Evolutionary conservation across 371 early-diverging fungal genomes (phyloP), one percentile per base, ranked within the genome.

Genomic region (Mucor velutinosus): DNA sequence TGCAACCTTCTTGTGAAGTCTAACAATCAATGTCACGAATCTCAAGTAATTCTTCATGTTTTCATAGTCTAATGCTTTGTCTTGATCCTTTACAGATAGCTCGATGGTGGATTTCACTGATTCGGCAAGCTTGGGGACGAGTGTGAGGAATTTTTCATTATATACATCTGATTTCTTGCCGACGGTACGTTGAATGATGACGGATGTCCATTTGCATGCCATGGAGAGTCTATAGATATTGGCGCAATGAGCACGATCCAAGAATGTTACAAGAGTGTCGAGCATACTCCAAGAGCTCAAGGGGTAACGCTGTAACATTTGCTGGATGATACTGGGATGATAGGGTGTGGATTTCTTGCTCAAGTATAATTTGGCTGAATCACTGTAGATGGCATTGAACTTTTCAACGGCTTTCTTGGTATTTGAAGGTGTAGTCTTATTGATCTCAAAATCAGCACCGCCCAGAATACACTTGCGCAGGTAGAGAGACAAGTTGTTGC

Each of bases 141-240:
- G 11, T 1, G 67, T n/a, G 8, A 67, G 11, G 64, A 74, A 78
- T 53, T 68, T 71, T 15, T 71, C 35, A 58, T 71, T 71, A 67
- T 85, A 86, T 39, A 72, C 75, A 23, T 77, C 76, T 17, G 82
- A 75, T 67, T 74, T 71, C 69, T 81, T 77, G 62, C 75, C 80
- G 27, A 79, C 80, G 37, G 83, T 72, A 57, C 83, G 85, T 76
- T 82, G 78, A 60, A 84, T 70, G 37, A 86, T 53, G 2, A 78
- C 71, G 7, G 76, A 66, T 32, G 85, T 66, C 76, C 85, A 80
- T 19, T 83, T 79, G 60, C 76, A 85, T 14, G 85, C 89, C 80
- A 87, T 86, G 60, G 84, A 85, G 69, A 89, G 87, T 67, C 89
- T 87, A 78, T 85, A 92, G 41, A 82, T 77, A 71, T 91, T 93